Evolutionary conservation across 1,284 basidiomycete species (phyloP), one percentile per base, ranked within the genome.

Genomic region (Ceratobasidium sp.): DNA sequence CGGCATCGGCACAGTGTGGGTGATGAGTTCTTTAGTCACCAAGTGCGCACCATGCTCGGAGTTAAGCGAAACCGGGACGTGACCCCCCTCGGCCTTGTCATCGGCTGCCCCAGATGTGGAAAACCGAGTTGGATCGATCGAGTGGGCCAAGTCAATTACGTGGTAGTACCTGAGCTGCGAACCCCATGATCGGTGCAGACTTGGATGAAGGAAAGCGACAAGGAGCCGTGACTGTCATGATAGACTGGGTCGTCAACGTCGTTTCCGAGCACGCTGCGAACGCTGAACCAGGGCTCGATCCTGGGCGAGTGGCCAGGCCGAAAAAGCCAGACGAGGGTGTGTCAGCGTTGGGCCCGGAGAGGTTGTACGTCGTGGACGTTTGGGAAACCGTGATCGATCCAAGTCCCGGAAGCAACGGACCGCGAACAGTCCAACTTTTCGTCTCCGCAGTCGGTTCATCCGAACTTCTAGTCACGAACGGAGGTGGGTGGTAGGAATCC

Each of bases 31-130:
- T 80, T 99, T 17, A 97, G 87, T 89, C 22, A 83, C 99, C 76
- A 92, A 97, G 72, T 90, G 89, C 2, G 92, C 89, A 74, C 96
- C 99, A 81, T 97, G 99, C 77, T 99, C 97, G 97, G 92, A 97
- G 75, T 84, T 98, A 75, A 82, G 97, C 69, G 97, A 96, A 0
- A 89, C 90, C 1, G 76, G 86, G 22, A 88, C 4, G 25, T 35
- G 17, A 20, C 29, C 20, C 38, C n/a, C 22, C 22, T 25, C n/a
- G 55, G 35, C 15, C 20, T 27, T 25, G 12, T 15, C 3, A 45
- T 20, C 2, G 25, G n/a, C 49, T 40, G 10, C 38, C 17, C 38
- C 43, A 15, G n/a, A 22, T 27, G 1, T n/a, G n/a, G n/a, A n/a
- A n/a, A n/a, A 42, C 5, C 29, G 13, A 6, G 52, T 25, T 1